Evolutionary conservation across 139 green algal genomes (phyloP), one percentile per base, ranked within the genome.

Genomic region (Coelastrella sp.): DNA sequence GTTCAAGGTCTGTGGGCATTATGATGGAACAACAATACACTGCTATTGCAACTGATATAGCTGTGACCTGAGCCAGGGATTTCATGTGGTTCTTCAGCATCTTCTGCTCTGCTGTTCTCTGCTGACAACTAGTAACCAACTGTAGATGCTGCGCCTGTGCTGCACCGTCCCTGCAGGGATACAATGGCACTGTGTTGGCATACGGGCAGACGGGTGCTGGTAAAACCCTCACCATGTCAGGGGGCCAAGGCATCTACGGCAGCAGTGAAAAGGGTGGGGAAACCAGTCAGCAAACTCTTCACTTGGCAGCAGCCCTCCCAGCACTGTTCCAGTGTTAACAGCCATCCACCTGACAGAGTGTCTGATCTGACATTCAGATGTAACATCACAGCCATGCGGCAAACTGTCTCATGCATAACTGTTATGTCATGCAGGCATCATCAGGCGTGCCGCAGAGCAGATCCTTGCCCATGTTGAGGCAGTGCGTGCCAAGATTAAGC

Each of bases 141-240:
- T 3, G 3, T 49, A 49, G 35, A 49, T 49, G 35, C 35, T 49
- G 35, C 35, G 35, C 35, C 35, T 49, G 35, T 49, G 1, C 35
- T 49, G 35, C 35, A 49, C 35, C 35, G 35, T 49, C 35, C 7
- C 61, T 92, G 84, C 92, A 97, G 93, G 95, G 95, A 7, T 97
- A 96, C 90, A 97, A 97, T 84, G 95, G 91, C 7, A 96, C 95
- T 17, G 94, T 97, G 60, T 84, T 97, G 17, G 95, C 95, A 6
- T 97, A 97, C 60, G 95, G 95, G 35, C 95, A 97, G 85, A 97
- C 95, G 14, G 95, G 95, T 10, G 94, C 90, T 7, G 95, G 95
- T 14, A 97, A 97, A 87, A 97, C 95, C 0, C 93, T 96, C 81
- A 97, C 95, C 0, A 97, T 97, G 95, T 93, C 92, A 11, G 95